phyloP scores from a whole-genome alignment of 2,329 filamentous ascomycete species.

The Knoxdaviesia proteae region DNA sequence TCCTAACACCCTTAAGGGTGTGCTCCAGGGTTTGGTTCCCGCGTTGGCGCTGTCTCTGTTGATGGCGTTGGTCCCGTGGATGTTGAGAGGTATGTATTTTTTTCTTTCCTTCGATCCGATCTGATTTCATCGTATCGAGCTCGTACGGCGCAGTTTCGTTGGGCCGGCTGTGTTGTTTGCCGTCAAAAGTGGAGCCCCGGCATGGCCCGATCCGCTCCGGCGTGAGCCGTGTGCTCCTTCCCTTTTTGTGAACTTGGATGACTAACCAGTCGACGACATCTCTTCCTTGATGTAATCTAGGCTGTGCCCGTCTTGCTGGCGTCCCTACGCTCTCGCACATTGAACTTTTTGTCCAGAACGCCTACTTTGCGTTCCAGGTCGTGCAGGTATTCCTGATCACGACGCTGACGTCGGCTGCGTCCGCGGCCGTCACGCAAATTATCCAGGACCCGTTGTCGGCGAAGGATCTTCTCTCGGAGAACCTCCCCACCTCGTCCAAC shows the following conservation, averaged over 20 bases:
- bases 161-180: too few species aligned
- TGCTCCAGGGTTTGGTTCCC: slow-evolving; percentile 69
- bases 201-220: too few species aligned
- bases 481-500: slow-evolving; percentile 60
- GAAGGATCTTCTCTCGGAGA: slow-evolving; percentile 35
- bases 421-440: slow-evolving; percentile 42
- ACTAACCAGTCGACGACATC: too few species aligned
- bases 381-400: slow-evolving; percentile 72
- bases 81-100: slow-evolving; percentile 38
- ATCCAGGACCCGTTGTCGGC: slow-evolving; percentile 13
- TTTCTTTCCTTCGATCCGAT: too few species aligned
- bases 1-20: slow-evolving; percentile 46
- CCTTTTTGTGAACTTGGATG: too few species aligned
- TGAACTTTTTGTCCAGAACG: slow-evolving; percentile 59
- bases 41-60: slow-evolving; percentile 59
- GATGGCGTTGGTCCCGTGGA: slow-evolving; percentile 60
- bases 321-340: slow-evolving; percentile 49
- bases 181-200: too few species aligned
- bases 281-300: slow-evolving; percentile 11
- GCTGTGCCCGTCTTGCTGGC: slow-evolving; percentile 50
- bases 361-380: slow-evolving; percentile 63
- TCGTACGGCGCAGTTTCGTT: too few species aligned
- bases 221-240: too few species aligned
- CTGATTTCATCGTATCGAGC: too few species aligned
- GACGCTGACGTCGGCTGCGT: slow-evolving; percentile 54